Base-by-base conservation (phyloP, 345 rosid genomes). In the Carallia pectinifolia region DNA sequence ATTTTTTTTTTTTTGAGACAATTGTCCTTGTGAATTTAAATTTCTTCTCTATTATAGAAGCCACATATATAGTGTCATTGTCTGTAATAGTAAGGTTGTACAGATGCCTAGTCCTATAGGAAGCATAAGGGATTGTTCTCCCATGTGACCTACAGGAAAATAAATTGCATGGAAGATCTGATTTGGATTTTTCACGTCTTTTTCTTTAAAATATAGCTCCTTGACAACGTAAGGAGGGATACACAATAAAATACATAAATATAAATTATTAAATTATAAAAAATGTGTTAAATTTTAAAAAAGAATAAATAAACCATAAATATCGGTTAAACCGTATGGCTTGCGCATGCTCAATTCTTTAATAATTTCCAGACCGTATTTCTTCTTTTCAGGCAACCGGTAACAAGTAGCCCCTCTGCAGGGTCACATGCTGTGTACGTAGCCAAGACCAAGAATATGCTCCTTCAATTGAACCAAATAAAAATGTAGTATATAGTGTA, bases 71-170 rank as follows among this genome's bases (percentile, higher is more conserved):
- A 36, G 37, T 34, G 79, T 62, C 75, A 12, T 37, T 76, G 31
- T 82, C 79, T 68, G 47, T 4, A 76, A 79, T 71, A 76, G 79
- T 58, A 6, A 29, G 52, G 34, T 2, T 15, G 71, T 36, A 72
- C 63, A 82, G 81, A 36, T 29, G 39, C 71, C 80, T 71, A 82
- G 62, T 71, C 31, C 65, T 65, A 34, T 75, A 75, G 70, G 73
- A 53, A 69, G 54, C 72, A 75, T 18, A 68, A 54, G 69, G 71
- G 36, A 64, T 76, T 71, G 77, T 68, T 74, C 29, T 36, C 70
- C 81, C 85, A 82, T 82, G 85, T 76, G 85, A 39, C 44, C 77
- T 29, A 71, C 71, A 78, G 84, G 27, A 72, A 65, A 36, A 37
- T 36, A 71, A 65, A 65, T 69, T 64, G 62, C 78, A 74, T 71